Percentiles rank a stretch among this genome's conserved stretches.
These are phyloP conservation scores for Daldinia loculata DNA, from an alignment of 495 filamentous ascomycete genomes.

Conservation along the genomic window DNA sequence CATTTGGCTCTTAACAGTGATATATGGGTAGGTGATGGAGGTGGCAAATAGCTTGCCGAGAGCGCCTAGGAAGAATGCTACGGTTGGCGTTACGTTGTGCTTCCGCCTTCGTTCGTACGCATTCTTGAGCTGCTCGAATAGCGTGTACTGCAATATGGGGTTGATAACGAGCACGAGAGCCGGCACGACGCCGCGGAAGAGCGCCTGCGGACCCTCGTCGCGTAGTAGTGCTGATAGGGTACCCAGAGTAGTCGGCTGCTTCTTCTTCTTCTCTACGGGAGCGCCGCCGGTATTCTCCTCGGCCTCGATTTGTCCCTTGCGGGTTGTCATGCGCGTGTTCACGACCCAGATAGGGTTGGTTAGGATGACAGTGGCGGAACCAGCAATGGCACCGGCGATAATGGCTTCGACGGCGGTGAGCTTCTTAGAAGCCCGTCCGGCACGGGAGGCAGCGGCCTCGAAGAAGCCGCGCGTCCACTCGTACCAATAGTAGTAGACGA, in stretches of 20 bases:
- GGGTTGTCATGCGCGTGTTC: conserved; percentile 97
- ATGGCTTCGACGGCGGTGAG: conserved; percentile 91
- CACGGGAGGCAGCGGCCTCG: conserved; percentile 76
- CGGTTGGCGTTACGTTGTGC: conserved; percentile 74
- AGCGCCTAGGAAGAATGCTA: conserved; percentile 91
- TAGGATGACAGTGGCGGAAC: conserved; percentile 89
- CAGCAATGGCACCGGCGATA: conserved; percentile 94
- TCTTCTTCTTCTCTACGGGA: conserved; percentile 34
- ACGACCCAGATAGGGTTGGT: conserved; percentile 99
- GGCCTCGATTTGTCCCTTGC: conserved; percentile 60
- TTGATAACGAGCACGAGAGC: conserved; percentile 95
- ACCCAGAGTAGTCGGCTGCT: conserved; percentile 72
- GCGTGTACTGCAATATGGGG: conserved; percentile 97
- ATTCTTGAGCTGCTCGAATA: conserved; percentile 96
- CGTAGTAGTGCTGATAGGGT: conserved; percentile 79
- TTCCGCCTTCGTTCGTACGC: conserved; percentile 54
- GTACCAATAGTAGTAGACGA: conserved; percentile 99
- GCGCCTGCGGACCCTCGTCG: conserved; percentile 80
- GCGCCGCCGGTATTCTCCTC: conserved; percentile 55
- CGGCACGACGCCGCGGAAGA: conserved; percentile 93
- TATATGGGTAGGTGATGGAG: conserved; percentile 95
- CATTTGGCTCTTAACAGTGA: conserved; percentile 96
- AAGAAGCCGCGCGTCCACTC: conserved; percentile 94
- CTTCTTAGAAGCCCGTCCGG: conserved; percentile 80
- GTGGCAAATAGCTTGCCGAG: conserved; percentile 95